Base-by-base conservation (phyloP, 768 basidiomycete species). In the Calocybe indica region DNA sequence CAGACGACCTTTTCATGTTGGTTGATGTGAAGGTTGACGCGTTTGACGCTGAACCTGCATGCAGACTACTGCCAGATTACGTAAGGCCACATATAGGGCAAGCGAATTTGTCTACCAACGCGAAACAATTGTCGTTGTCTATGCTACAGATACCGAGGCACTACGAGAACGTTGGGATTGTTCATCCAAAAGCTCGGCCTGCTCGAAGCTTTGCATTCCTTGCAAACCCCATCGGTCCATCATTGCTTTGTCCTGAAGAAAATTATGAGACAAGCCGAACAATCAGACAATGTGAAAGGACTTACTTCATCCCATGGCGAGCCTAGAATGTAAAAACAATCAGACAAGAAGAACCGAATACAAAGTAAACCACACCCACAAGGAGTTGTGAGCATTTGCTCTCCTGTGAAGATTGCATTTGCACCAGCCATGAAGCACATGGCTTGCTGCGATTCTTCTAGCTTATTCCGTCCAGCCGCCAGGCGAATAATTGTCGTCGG, bases 351-450 rank as follows among this genome's bases (percentile, higher is more conserved):
- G 41, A 30, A 15, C 12, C 5, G 42, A 11, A 22, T 22, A 46
- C 43, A 45, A 5, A 13, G 33, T 40, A 36, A 46, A 58, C 10
- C 28, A 28, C 48, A 74, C 88, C 70, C 58, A 87, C 93, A 96
- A 40, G 94, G 92, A 10, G 95, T 98, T 9, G 95, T 98, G 55
- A 98, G 66, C 95, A 98, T 98, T 56, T 85, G 77, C 62, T 97
- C 95, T 37, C 94, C 95, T n/a, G 95, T 98, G 64, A 98, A 98
- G 51, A 98, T 85, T 14, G 95, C 95, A 60, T 98, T 98, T 14
- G 94, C 95, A 15, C 95, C 95, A 1, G 95, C 93, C 88, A 98
- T 88, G 70, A 98, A 98, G 61, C 92, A 93, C 87, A 98, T 92
- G 6, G 87, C 92, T 62, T 98, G 95, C 65, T 97, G 89, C 7